Conservation (phyloP, 192 early-diverging fungal genomes). For the Rhizoclosmatium globosum region DNA sequence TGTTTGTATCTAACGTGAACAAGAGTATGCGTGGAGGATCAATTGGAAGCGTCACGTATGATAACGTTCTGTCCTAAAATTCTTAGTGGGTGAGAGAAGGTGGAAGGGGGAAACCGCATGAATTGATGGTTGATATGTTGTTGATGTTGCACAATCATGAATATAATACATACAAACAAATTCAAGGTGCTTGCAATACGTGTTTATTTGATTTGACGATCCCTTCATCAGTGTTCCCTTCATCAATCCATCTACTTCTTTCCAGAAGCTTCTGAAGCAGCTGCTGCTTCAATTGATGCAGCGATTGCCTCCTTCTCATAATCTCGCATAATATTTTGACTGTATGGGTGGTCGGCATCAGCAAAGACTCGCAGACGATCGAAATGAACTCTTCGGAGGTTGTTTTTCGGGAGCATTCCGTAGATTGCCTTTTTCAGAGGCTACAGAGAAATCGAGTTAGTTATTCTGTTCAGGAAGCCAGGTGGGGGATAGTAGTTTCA, state of each 20-base stretch:
- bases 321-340: conserved; percentile 80
- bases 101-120: not conserved
- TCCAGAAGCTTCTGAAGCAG: not conserved
- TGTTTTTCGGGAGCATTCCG: conserved; percentile 96
- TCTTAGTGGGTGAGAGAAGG: not conserved
- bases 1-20: conserved; percentile 81
- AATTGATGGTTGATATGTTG: not conserved
- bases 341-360: conserved; percentile 87
- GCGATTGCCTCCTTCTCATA: conserved; percentile 57
- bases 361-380: conserved; percentile 83
- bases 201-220: no score
- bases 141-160: not conserved
- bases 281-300: not conserved
- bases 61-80: conserved; percentile 35
- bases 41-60: conserved; percentile 73
- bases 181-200: no score
- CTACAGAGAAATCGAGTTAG: conserved; percentile 27
- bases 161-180: no score
- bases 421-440: conserved; percentile 89
- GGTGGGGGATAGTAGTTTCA: not conserved
- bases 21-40: conserved; percentile 80
- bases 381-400: conserved; percentile 79
- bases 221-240: no score
- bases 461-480: conserved; percentile 4
- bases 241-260: not conserved